Evolutionary conservation across 306 rosid genomes (phyloP).

Genomic region (Cucurbita pepo): DNA sequence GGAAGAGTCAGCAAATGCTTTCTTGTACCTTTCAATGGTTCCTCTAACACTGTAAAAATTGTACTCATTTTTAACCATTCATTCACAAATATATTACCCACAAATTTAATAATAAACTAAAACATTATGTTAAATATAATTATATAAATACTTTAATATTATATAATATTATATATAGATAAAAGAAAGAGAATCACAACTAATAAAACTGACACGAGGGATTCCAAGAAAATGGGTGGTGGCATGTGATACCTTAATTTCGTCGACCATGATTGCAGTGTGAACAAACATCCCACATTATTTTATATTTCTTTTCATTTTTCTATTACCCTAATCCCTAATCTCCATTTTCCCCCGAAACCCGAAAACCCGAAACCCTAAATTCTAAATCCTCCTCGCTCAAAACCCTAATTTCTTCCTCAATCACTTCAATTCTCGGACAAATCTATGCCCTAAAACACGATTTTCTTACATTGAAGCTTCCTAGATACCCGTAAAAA

Average conservation of each 20-base stretch:
- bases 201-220: not conserved
- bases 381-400: not conserved
- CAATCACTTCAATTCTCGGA: not conserved
- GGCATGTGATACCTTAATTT: slow-evolving; percentile 1
- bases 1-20: slow-evolving; percentile 53
- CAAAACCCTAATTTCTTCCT: not conserved
- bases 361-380: not conserved
- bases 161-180: too few relatives aligned
- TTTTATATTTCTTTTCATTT: not conserved
- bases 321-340: not conserved
- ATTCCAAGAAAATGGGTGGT: not conserved
- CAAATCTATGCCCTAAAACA: not conserved
- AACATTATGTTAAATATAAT: too few relatives aligned
- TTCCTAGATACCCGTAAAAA: too few relatives aligned
- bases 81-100: not conserved
- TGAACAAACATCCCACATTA: not conserved
- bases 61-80: not conserved
- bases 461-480: too few relatives aligned
- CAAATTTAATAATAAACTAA: too few relatives aligned
- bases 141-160: too few relatives aligned
- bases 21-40: slow-evolving; percentile 87
- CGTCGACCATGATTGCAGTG: not conserved
- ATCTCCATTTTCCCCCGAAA: too few relatives aligned
- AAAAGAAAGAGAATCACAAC: not conserved
- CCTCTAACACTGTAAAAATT: slow-evolving; percentile 55